Evolutionary conservation across 305 asterid genomes (phyloP), one percentile per base, ranked within the genome.

Genomic region (Fraxinus sp.): DNA sequence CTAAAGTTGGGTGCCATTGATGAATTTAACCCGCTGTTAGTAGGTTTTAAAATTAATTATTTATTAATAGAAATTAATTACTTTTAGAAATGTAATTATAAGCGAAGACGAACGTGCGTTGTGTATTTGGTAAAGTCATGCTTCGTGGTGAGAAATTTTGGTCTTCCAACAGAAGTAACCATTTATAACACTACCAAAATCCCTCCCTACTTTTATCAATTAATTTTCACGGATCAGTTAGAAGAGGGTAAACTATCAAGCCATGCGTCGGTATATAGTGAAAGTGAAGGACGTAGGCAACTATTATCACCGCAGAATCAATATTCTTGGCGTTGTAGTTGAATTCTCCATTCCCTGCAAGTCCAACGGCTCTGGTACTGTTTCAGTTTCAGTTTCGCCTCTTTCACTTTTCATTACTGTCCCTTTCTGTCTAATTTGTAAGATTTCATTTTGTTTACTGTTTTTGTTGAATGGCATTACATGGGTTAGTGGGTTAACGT

Each of bases 331-430:
- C 43, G n/a, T 75, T 10, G 84, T 84, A 77, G 86, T 84, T 26
- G 86, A 84, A 41, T 84, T 79, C 84, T 79, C 83, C 66, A 73
- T 84, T 46, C 81, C 86, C 26, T 37, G 84, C 73, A 49, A 30
- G 81, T 59, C 81, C 13, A 80, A 16, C 39, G 86, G 86, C n/a
- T 73, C 86, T 10, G 81, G 86, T 83, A 43, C 9, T 74, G 35
- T 32, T 39, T 66, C 74, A 66, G 14, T 77, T 49, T 35, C 70
- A 28, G 35, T 32, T 32, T 32, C 35, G 35, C 75, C 35, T 66
- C n/a, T 9, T 66, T 66, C 28, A 41, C 52, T 41, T 30, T 30
- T 28, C 39, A 3, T 68, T 39, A 16, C 55, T 20, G 13, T 4
- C 18, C 28, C 33, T 36, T 46, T 11, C 24, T 64, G 49, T 30